Evolutionary conservation across 2,329 filamentous ascomycete species (phyloP).

Genomic region (Epichloe sylvatica): DNA sequence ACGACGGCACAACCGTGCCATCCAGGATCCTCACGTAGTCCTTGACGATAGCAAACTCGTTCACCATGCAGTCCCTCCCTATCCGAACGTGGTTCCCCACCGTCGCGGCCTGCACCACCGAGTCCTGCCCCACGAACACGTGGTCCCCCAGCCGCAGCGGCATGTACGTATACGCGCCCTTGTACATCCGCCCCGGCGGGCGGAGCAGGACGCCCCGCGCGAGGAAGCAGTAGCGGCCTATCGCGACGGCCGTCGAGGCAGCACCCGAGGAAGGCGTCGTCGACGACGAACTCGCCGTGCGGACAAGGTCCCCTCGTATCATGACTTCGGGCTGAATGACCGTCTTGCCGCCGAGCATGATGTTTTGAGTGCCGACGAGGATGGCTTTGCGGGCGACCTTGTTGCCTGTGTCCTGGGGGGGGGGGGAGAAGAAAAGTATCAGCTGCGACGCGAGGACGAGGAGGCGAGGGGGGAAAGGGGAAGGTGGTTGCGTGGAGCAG

Average conservation of each 20-base stretch:
- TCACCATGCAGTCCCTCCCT: constrained; percentile 61
- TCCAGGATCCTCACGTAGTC: constrained; percentile 85
- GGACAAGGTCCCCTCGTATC: constrained; percentile 77
- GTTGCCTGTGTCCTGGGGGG: constrained; percentile 77
- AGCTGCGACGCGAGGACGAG: neutral
- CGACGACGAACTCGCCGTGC: constrained; percentile 32
- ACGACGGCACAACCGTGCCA: constrained; percentile 65
- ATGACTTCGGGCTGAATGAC: constrained; percentile 93
- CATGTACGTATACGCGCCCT: constrained; percentile 68
- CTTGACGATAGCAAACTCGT: constrained; percentile 82
- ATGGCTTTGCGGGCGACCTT: constrained; percentile 88
- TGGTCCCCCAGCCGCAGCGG: constrained; percentile 89
- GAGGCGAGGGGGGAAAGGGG: no score
- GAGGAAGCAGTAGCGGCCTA: constrained; percentile 85
- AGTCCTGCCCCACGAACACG: constrained; percentile 68
- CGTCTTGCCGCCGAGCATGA: constrained; percentile 90
- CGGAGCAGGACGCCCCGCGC: constrained; percentile 64
- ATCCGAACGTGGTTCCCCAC: constrained; percentile 81
- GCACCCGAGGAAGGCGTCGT: constrained; percentile 25
- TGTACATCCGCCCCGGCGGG: constrained; percentile 70
- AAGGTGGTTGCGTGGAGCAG: neutral
- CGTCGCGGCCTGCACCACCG: constrained; percentile 68
- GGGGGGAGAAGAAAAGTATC: neutral
- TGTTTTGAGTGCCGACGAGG: constrained; percentile 92
- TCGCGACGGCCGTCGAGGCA: constrained; percentile 56